Evolutionary conservation across 176 grass and related monocot species (phyloP).

Genomic region (Alopecurus myosuroides): DNA sequence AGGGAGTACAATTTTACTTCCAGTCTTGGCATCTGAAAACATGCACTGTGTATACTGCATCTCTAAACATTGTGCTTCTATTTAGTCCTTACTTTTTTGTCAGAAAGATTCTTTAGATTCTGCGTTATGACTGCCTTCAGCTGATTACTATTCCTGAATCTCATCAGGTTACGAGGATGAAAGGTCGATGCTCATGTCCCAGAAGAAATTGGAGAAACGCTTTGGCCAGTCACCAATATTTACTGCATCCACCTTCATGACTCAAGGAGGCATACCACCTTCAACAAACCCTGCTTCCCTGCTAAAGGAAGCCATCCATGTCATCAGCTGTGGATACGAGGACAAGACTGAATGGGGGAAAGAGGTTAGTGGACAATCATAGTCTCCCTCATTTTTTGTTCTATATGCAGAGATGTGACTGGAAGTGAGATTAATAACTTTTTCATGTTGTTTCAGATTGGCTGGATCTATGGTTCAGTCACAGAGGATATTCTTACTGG

Average conservation of each 20-base stretch:
- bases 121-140: background rate
- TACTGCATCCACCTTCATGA: slow-evolving; percentile 91
- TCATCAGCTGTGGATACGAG: slow-evolving; percentile 97
- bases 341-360: slow-evolving; percentile 99
- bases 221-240: slow-evolving; percentile 99
- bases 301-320: slow-evolving; percentile 96
- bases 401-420: background rate
- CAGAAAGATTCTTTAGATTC: background rate
- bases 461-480: slow-evolving; percentile 97
- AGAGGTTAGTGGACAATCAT: slow-evolving; percentile 64
- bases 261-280: slow-evolving; percentile 84
- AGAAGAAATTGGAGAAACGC: slow-evolving; percentile 92
- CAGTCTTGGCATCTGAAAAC: background rate
- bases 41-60: background rate
- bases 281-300: slow-evolving; percentile 91
- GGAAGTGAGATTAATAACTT: background rate
- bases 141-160: slow-evolving; percentile 26
- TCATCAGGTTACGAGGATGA: slow-evolving; percentile 88
- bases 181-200: slow-evolving; percentile 92
- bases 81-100: background rate
- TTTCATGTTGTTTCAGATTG: slow-evolving; percentile 61
- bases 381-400: background rate
- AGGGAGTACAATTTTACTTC: background rate
- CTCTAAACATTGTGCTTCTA: background rate
- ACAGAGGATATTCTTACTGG: slow-evolving; percentile 96